A percentile compares a stretch with the other conserved stretches of the same genome.
These are phyloP conservation scores for Xerophyta viscosa DNA, from an alignment of 106 monocot genomes.

Conservation along the genomic window DNA sequence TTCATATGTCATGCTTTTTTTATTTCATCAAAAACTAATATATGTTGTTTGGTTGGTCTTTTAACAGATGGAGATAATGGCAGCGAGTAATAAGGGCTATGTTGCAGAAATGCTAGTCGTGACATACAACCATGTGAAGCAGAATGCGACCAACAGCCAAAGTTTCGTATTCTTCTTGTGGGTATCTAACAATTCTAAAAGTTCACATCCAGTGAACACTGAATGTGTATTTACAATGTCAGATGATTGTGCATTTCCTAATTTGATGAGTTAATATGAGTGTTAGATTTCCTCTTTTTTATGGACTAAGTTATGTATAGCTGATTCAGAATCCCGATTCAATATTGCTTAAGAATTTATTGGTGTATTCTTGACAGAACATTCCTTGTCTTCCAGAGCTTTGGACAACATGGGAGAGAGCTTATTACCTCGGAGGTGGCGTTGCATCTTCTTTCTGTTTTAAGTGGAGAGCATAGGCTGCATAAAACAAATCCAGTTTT, in stretches of 20 bases:
- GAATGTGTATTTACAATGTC: background rate
- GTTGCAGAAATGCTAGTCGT: slow-evolving; percentile 58
- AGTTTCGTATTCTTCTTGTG: slow-evolving; percentile 77
- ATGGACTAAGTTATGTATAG: no score
- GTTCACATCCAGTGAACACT: background rate
- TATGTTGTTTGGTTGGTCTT: background rate
- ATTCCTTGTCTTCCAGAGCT: slow-evolving; percentile 82
- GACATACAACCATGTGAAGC: slow-evolving; percentile 44
- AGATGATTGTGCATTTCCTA: no score
- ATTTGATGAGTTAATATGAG: no score
- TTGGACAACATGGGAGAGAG: slow-evolving; percentile 99
- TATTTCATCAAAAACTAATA: background rate
- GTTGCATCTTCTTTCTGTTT: slow-evolving; percentile 59
- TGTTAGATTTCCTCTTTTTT: no score
- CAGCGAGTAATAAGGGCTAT: slow-evolving; percentile 61
- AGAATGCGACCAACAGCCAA: slow-evolving; percentile 22
- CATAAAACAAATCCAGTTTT: slow-evolving; percentile 28
- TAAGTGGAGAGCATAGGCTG: slow-evolving; percentile 44
- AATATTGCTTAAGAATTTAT: slow-evolving; percentile 18
- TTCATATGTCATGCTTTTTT: background rate
- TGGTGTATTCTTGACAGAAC: slow-evolving; percentile 51
- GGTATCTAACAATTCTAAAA: slow-evolving; percentile 16
- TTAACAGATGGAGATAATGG: slow-evolving; percentile 62
- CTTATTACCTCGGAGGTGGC: slow-evolving; percentile 96
- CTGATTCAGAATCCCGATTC: no score